phyloP scores from a whole-genome alignment of 2,329 filamentous ascomycete species.

The Fusarium redolens region DNA sequence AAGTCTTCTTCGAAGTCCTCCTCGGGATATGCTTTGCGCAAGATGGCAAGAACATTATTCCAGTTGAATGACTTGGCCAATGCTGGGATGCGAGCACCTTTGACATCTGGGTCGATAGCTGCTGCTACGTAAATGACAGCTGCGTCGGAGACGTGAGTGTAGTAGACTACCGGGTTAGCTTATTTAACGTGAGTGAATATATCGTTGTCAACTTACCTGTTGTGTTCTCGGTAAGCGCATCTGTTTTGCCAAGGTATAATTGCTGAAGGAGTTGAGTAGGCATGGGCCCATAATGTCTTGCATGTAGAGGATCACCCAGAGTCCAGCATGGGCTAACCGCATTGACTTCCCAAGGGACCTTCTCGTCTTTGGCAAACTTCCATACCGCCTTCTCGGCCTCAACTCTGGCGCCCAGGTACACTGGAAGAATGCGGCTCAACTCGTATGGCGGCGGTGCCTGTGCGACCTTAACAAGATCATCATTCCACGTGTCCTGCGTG shows the following conservation, averaged over 20 bases:
- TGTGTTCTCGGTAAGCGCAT: not conserved
- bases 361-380: slow-evolving; percentile 34
- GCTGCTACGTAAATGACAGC: slow-evolving; percentile 36
- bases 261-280: slow-evolving; percentile 36
- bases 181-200: rapidly evolving
- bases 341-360: slow-evolving; percentile 34
- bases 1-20: slow-evolving; percentile 28
- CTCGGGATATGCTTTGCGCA: slow-evolving; percentile 24
- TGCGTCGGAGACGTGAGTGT: slow-evolving; percentile 33
- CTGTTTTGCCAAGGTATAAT: slow-evolving; percentile 28
- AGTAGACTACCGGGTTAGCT: slow-evolving; percentile 30
- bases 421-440: slow-evolving; percentile 6
- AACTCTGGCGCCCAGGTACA: slow-evolving; percentile 19
- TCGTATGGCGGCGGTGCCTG: slow-evolving; percentile 35
- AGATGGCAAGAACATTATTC: slow-evolving; percentile 23
- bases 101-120: slow-evolving; percentile 22
- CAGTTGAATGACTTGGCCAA: slow-evolving; percentile 28
- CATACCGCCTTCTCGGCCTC: slow-evolving; percentile 39
- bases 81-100: slow-evolving; percentile 20
- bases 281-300: slow-evolving; percentile 27
- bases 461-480: slow-evolving; percentile 13
- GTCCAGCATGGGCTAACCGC: slow-evolving; percentile 29
- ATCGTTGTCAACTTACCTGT: slow-evolving; percentile 1
- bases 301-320: slow-evolving; percentile 14
- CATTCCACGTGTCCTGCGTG: slow-evolving; percentile 34